These are phyloP conservation scores for Aristolochia fimbriata DNA, from an alignment of 164 flowering plant species.

Conservation along the genomic window DNA sequence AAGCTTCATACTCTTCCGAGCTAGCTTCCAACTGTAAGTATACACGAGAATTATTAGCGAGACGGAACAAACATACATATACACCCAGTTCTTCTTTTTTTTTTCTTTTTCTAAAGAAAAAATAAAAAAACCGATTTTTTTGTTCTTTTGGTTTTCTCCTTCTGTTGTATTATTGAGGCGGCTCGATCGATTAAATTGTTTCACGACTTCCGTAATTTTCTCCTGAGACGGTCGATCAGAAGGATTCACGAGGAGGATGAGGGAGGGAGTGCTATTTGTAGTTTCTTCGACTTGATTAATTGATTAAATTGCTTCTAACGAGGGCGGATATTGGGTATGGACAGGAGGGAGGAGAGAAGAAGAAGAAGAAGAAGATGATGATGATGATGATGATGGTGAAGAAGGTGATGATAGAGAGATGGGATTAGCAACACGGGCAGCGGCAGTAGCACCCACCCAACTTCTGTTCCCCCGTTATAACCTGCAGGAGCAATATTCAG, in stretches of 20 bases:
- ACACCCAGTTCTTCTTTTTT: no score
- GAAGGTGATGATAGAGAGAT: constrained; percentile 32
- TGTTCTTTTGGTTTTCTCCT: no score
- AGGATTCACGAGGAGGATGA: constrained; percentile 7
- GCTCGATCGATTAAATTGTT: no score
- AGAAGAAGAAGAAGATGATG: neutral
- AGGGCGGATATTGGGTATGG: neutral
- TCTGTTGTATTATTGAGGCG: no score
- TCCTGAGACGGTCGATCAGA: no score
- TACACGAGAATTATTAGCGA: neutral
- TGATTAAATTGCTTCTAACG: constrained; percentile 1
- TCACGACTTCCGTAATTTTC: no score
- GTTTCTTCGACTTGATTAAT: neutral
- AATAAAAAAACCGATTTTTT: no score
- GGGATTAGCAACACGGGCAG: constrained; percentile 42
- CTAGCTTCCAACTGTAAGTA: constrained; percentile 39
- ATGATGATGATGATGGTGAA: constrained; percentile 21
- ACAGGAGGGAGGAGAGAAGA: neutral
- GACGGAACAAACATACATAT: no score
- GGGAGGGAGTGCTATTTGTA: neutral
- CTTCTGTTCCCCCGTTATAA: constrained; percentile 11
- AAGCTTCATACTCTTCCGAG: constrained; percentile 36
- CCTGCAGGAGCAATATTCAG: neutral
- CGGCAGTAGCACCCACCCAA: no score
- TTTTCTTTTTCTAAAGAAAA: no score